Evolutionary conservation across 2,329 filamentous ascomycete genomes (phyloP).

Genomic region (Fusarium annulatum): DNA sequence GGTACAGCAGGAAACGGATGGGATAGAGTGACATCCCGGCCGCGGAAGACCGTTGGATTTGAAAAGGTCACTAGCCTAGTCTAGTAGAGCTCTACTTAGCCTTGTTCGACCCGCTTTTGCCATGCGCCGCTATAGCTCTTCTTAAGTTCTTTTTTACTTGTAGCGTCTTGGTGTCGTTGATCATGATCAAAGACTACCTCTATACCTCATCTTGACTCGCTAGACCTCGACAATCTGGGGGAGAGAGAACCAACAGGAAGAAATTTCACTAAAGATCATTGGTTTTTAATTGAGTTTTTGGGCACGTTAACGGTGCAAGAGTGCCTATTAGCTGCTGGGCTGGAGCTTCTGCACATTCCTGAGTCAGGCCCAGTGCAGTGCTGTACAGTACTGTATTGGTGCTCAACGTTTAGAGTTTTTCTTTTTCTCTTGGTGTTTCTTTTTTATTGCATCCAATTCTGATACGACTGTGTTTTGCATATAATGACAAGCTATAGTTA

Average conservation of each 20-base stretch:
- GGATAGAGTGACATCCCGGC: slow-evolving; percentile 19
- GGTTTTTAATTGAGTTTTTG: slow-evolving; percentile 15
- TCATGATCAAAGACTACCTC: background rate
- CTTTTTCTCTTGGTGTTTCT: background rate
- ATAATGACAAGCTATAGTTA: background rate
- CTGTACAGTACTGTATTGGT: background rate
- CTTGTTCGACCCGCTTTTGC: slow-evolving; percentile 24
- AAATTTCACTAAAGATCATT: background rate
- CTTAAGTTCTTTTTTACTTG: background rate
- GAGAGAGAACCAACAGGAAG: background rate
- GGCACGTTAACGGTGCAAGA: background rate
- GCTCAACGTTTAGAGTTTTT: slow-evolving; percentile 14
- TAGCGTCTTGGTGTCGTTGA: slow-evolving; percentile 6
- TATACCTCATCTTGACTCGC: slow-evolving; percentile 9
- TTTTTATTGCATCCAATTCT: slow-evolving; percentile 2
- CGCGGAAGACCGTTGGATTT: slow-evolving; percentile 20
- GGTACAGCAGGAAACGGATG: background rate
- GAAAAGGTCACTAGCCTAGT: background rate
- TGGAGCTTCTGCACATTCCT: slow-evolving; percentile 23
- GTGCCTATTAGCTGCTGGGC: background rate
- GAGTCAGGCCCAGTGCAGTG: slow-evolving; percentile 21
- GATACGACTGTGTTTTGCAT: background rate
- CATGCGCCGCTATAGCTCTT: slow-evolving; percentile 2
- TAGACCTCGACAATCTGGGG: slow-evolving; percentile 7
- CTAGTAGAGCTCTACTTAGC: background rate